phyloP scores from a whole-genome alignment of 768 basidiomycete genomes.

The Rhodosporidiobolus odoratus region DNA sequence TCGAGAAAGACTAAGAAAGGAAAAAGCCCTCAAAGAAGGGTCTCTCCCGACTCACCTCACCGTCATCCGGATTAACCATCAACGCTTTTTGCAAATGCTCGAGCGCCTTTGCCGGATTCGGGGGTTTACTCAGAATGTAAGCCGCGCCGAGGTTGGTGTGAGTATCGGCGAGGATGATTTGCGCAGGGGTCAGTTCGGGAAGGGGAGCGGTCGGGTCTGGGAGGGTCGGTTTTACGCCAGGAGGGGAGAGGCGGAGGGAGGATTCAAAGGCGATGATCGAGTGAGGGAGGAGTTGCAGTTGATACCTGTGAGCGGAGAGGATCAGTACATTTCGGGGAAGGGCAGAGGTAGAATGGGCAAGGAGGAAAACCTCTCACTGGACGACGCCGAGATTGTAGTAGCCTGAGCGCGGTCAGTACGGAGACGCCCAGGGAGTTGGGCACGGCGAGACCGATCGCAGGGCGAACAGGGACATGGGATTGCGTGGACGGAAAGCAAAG shows the following conservation, averaged over 20 bases:
- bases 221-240: conserved; percentile 11
- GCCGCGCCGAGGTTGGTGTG: conserved; percentile 49
- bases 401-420: too few species aligned
- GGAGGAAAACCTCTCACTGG: conserved; percentile 21
- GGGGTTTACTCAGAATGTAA: conserved; percentile 46
- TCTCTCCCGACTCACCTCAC: conserved; percentile 9
- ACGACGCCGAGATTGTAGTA: conserved; percentile 41
- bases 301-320: conserved; percentile 10
- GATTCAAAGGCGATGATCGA: conserved; percentile 27
- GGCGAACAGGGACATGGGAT: too few species aligned
- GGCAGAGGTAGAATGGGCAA: too few species aligned
- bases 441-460: too few species aligned
- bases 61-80: conserved; percentile 38
- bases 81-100: conserved; percentile 44
- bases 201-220: conserved; percentile 17
- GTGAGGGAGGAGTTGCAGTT: conserved; percentile 20
- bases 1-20: background rate
- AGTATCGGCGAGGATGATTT: conserved; percentile 44
- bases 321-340: too few species aligned
- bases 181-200: conserved; percentile 27
- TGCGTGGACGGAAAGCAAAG: background rate
- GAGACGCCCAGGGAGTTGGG: too few species aligned
- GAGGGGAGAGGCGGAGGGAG: conserved; percentile 14
- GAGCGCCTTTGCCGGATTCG: conserved; percentile 47
- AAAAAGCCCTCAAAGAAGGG: background rate